Conservation (phyloP, 139 green algal genomes). For the Raphidocelis subcapitata region DNA sequence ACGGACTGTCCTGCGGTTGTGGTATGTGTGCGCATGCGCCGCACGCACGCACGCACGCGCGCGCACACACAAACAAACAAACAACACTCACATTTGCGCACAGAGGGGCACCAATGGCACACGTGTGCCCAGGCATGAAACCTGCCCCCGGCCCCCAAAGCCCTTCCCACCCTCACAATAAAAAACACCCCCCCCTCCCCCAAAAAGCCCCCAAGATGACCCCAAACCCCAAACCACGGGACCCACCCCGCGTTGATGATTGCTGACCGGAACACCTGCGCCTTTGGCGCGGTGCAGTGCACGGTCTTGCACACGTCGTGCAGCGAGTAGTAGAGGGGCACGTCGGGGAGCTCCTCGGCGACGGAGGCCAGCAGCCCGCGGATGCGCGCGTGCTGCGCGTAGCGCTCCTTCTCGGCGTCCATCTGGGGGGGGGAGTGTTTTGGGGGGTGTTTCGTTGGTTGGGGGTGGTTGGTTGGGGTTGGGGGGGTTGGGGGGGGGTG, state of each 20-base stretch:
- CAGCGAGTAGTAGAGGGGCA: constrained; percentile 76
- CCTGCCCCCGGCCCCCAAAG: background rate
- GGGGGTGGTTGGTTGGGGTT: background rate
- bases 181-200: background rate
- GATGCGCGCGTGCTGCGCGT: constrained; percentile 63
- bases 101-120: too few relatives aligned
- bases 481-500: too few relatives aligned
- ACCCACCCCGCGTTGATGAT: constrained; percentile 81
- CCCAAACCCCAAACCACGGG: background rate
- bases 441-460: background rate
- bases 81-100: background rate
- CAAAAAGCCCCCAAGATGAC: background rate
- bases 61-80: background rate
- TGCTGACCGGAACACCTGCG: constrained; percentile 78
- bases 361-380: constrained; percentile 74
- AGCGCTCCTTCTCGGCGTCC: constrained; percentile 14
- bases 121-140: too few relatives aligned
- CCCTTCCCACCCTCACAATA: background rate
- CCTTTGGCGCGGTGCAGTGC: constrained; percentile 62
- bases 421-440: constrained; percentile 1
- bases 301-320: constrained; percentile 83
- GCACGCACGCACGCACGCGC: too few relatives aligned
- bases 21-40: too few relatives aligned
- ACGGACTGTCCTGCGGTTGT: too few relatives aligned
- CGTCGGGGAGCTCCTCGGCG: constrained; percentile 81